Evolutionary conservation across 495 filamentous ascomycete genomes (phyloP).

Genomic region (Penicillium steckii): DNA sequence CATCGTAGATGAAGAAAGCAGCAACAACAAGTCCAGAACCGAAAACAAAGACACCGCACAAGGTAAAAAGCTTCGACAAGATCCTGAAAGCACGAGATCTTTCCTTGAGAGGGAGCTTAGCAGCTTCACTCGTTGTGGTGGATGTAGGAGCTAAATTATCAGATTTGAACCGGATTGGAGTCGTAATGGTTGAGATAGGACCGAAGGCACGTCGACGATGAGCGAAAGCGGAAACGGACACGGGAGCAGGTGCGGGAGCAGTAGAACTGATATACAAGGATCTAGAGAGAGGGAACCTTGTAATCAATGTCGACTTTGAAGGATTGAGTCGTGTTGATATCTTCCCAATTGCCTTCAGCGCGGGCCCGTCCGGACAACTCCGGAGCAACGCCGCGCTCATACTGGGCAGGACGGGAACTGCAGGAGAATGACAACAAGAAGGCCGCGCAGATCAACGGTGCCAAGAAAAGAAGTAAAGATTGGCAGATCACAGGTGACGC

Average conservation of each 20-base stretch:
- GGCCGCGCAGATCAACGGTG: slow-evolving; percentile 16
- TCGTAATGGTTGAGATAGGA: slow-evolving; percentile 5
- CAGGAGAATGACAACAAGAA: background rate
- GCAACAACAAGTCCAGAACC: slow-evolving; percentile 56
- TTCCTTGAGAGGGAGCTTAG: slow-evolving; percentile 3
- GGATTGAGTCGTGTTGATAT: slow-evolving; percentile 22
- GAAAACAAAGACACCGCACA: slow-evolving; percentile 59
- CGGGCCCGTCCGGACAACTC: slow-evolving; percentile 33
- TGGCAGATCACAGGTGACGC: slow-evolving; percentile 10
- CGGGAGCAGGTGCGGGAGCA: slow-evolving; percentile 10
- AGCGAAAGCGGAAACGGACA: too few species aligned
- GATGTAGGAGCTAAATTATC: slow-evolving; percentile 19
- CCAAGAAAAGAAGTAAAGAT: slow-evolving; percentile 12
- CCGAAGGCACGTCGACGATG: slow-evolving; percentile 27
- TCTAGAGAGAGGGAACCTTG: slow-evolving; percentile 15
- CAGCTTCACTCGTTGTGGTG: slow-evolving; percentile 3
- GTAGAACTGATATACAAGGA: slow-evolving; percentile 13
- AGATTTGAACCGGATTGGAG: slow-evolving; percentile 30
- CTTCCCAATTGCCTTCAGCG: slow-evolving; percentile 32
- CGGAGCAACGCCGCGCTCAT: slow-evolving; percentile 43
- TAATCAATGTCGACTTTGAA: slow-evolving; percentile 9
- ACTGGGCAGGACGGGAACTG: slow-evolving; percentile 12
- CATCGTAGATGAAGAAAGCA: slow-evolving; percentile 93
- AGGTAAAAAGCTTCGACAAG: slow-evolving; percentile 51
- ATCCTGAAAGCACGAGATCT: slow-evolving; percentile 16